Percentiles rank a stretch among this genome's conserved stretches.
phyloP scores from a whole-genome alignment of 192 early-diverging fungal genomes.

The Lobosporangium transversale region DNA sequence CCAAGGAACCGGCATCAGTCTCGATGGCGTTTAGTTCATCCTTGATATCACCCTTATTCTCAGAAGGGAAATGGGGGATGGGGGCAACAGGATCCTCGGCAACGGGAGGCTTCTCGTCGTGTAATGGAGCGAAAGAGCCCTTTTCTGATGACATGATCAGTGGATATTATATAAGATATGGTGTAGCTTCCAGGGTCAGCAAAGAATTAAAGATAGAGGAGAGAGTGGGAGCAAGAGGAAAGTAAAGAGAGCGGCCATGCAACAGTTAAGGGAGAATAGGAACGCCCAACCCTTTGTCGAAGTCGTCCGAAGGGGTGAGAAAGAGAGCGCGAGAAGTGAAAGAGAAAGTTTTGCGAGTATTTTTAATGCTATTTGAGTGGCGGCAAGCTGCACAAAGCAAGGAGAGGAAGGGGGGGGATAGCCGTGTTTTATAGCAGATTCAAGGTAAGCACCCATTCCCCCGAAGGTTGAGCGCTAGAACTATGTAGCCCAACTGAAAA shows the following conservation, averaged over 20 bases:
- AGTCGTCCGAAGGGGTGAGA: too few relatives aligned
- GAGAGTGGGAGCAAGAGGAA: not conserved
- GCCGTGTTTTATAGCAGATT: too few relatives aligned
- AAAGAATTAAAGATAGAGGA: not conserved
- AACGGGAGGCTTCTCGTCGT: constrained; percentile 12
- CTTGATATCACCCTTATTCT: constrained; percentile 37
- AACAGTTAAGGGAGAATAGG: too few relatives aligned
- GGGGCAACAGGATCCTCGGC: constrained; percentile 49
- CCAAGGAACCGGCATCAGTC: constrained; percentile 34
- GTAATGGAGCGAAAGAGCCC: not conserved
- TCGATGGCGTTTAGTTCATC: constrained; percentile 27
- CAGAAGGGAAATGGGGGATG: constrained; percentile 44
- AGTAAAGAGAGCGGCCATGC: not conserved
- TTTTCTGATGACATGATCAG: constrained; percentile 15
- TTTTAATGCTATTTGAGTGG: constrained; percentile 8
- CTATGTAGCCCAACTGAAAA: not conserved
- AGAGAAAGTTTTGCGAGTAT: not conserved
- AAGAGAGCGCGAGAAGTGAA: too few relatives aligned
- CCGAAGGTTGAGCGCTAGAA: not conserved
- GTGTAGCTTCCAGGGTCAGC: too few relatives aligned
- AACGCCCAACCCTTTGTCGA: not conserved
- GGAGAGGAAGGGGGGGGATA: not conserved
- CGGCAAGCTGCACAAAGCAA: constrained; percentile 5
- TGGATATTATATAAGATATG: too few relatives aligned
- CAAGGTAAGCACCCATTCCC: not conserved